phyloP scores from a whole-genome alignment of 345 rosid species.

The Euphorbia pulcherrima region DNA sequence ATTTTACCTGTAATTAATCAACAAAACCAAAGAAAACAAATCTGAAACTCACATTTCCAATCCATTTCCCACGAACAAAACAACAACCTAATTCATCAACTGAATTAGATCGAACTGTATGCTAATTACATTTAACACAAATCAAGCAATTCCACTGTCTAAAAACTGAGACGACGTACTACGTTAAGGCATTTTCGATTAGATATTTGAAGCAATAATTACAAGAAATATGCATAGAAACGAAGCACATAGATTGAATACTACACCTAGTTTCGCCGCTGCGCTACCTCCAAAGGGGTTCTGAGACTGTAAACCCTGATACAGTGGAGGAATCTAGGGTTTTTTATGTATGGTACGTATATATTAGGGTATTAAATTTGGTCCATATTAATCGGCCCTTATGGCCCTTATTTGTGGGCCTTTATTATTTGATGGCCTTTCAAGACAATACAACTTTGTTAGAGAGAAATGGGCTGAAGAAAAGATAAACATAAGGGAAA shows the following conservation, averaged over 20 bases:
- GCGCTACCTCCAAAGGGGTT: too few species aligned
- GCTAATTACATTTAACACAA: background rate
- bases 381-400: background rate
- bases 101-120: background rate
- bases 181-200: background rate
- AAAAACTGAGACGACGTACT: background rate
- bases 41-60: background rate
- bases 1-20: conserved; percentile 29
- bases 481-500: too few species aligned
- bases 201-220: background rate
- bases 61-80: background rate
- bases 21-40: background rate
- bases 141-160: background rate
- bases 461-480: too few species aligned
- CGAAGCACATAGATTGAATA: background rate
- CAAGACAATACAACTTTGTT: too few species aligned
- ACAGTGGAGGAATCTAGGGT: conserved; percentile 12
- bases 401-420: background rate
- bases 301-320: conserved; percentile 15
- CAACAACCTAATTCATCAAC: background rate
- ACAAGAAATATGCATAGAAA: background rate
- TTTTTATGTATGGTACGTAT: background rate
- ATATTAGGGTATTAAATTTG: background rate
- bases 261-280: conserved; percentile 15
- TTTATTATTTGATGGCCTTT: too few species aligned